Evolutionary conservation across 1,284 basidiomycete species (phyloP), one percentile per base, ranked within the genome.

Genomic region (Trametes polyzona): DNA sequence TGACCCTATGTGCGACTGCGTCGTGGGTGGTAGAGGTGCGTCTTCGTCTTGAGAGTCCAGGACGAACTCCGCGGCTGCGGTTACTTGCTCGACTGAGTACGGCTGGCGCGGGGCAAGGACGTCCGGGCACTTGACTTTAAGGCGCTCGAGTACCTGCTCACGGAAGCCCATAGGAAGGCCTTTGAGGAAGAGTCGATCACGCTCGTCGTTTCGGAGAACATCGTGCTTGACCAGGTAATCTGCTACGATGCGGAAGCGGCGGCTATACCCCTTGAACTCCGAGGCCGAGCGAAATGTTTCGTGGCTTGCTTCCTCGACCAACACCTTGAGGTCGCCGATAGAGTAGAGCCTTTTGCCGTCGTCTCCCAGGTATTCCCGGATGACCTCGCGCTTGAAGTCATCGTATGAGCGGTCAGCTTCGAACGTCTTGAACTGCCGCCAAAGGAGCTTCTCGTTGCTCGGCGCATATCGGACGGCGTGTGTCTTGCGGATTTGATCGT

Each of bases 181-280:
- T 3, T 37, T 29, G 24, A 53, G n/a, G 47, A 61, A 61, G 11
- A 42, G 29, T 1, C 51, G 39, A 17, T 50, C 36, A 39, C 48
- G 55, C 12, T 61, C 59, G 10, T 44, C 29, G 21, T 41, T 27
- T 5, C 39, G 27, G 0, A 61, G 21, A 14, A 26, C 17, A 3
- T n/a, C n/a, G n/a, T n/a, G n/a, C n/a, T n/a, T n/a, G n/a, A n/a
- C n/a, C n/a, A n/a, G n/a, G n/a, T n/a, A 54, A 42, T 35, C 43
- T 0, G 52, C 43, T 5, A 59, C 14, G 29, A 26, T 30, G 0
- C 47, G n/a, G 24, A 59, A 59, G 2, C 37, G 19, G 14, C 57
- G 47, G 37, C 47, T 49, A 37, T 51, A 59, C 3, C 17, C 21
- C 39, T 33, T 44, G 57, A 54, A 49, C 8, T 46, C 48, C 7